phyloP scores from a whole-genome alignment of 805 yeast genomes.

The Tetrapisispora arboricola region DNA sequence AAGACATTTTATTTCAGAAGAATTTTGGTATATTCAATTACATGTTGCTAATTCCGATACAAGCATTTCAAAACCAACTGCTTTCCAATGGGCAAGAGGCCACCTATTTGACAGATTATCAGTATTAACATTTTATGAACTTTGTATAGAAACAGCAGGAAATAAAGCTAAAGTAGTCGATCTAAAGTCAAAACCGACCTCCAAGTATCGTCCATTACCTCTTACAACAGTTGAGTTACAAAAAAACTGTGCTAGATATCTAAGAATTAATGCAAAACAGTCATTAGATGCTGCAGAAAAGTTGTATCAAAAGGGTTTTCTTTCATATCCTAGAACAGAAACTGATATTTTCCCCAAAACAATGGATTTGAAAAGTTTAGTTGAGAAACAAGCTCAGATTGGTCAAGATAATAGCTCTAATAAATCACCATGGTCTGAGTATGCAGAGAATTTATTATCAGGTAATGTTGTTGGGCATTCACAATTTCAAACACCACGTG shows the following conservation, averaged over 20 bases:
- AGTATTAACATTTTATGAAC: slow-evolving; percentile 55
- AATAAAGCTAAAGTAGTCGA: slow-evolving; percentile 42
- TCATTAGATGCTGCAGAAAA: slow-evolving; percentile 74
- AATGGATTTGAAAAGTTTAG: slow-evolving; percentile 58
- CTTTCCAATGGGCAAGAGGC: slow-evolving; percentile 63
- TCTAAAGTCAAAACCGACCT: slow-evolving; percentile 51
- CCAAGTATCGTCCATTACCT: slow-evolving; percentile 79
- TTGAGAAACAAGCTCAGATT: slow-evolving; percentile 44
- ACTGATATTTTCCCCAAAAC: slow-evolving; percentile 74
- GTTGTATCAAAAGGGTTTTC: slow-evolving; percentile 72
- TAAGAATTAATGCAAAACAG: slow-evolving; percentile 70
- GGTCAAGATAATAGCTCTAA: slow-evolving; percentile 25
- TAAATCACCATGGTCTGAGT: slow-evolving; percentile 80
- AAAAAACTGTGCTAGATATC: slow-evolving; percentile 65
- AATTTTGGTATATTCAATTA: slow-evolving; percentile 66
- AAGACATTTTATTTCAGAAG: slow-evolving; percentile 60
- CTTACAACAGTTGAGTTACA: slow-evolving; percentile 91
- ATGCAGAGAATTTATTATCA: slow-evolving; percentile 40
- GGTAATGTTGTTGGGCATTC: slow-evolving; percentile 10
- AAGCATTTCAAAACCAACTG: slow-evolving; percentile 25
- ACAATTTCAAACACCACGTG: slow-evolving; percentile 56
- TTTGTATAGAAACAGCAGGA: slow-evolving; percentile 40
- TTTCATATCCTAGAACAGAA: slow-evolving; percentile 96
- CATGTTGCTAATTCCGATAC: slow-evolving; percentile 35
- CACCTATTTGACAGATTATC: slow-evolving; percentile 64